Base-by-base conservation (phyloP, 306 rosid genomes). In the Quercus variabilis region DNA sequence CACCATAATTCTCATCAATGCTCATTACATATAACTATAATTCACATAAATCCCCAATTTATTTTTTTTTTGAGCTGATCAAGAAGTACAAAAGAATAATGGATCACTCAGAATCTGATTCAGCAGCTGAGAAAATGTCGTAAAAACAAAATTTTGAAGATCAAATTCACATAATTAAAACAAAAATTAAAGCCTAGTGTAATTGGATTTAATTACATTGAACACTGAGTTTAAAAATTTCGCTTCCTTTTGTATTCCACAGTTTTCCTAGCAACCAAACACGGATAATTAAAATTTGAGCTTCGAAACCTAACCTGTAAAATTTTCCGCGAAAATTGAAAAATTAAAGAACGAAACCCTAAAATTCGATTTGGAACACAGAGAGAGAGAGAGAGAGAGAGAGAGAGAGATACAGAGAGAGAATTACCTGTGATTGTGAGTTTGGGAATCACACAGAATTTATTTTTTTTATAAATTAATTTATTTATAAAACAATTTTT, bases 351-450 rank as follows among this genome's bases (percentile, higher is more conserved):
- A 26, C 6, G 64, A 71, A 72, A 83, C 77, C 73, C 51, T 30
- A 79, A 43, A 78, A 76, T 85, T 81, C 74, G 76, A 65, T 43
- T 12, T 12, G 26, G 38, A 23, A 41, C 17, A n/a, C 8, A 67
- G 15, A 67, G 78, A 75, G 69, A 41, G 26, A n/a, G 26, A 67
- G 15, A 67, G 78, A 75, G 69, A 43, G 60, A 33, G 52, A 65
- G 2, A 65, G 14, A 60, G 78, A 73, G 68, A 43, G 60, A 33
- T 6, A 41, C 49, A 65, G 14, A 67, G 78, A 75, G 58, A 43
- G 60, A 33, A 60, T 25, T 78, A 87, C 91, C 93, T 81, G 90
- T 25, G 86, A 79, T 19, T 73, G 62, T 65, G 80, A 79, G 78
- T 81, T 77, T 83, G 83, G 80, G 60, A 7, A 46, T 70, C 18